These are phyloP conservation scores for Penicillium sp. DNA, from an alignment of 2,329 filamentous ascomycete genomes.

Conservation along the genomic window DNA sequence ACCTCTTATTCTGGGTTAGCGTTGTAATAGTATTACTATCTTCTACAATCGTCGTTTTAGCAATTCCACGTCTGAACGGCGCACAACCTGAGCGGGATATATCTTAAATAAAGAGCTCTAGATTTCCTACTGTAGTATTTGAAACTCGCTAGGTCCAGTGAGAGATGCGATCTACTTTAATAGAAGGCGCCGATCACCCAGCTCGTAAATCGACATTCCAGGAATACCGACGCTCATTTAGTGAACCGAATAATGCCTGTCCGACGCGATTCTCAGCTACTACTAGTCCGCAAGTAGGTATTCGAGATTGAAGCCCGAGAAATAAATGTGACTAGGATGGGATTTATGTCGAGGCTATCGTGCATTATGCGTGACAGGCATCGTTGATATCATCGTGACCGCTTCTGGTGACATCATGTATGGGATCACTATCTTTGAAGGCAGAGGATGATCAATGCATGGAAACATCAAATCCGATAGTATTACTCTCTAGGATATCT, in stretches of 20 bases:
- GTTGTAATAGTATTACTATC: too few species aligned
- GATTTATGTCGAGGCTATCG: constrained; percentile 3
- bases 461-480: background rate
- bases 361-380: background rate
- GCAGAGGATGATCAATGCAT: background rate
- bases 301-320: background rate
- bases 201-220: too few species aligned
- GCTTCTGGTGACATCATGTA: constrained; percentile 24
- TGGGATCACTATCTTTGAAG: background rate
- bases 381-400: constrained; percentile 14
- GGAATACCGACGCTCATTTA: background rate
- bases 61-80: too few species aligned
- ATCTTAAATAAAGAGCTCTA: too few species aligned
- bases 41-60: too few species aligned
- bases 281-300: background rate
- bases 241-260: background rate
- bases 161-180: too few species aligned
- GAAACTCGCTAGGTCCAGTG: too few species aligned
- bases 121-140: too few species aligned
- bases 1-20: too few species aligned
- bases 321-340: background rate
- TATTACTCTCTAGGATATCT: background rate
- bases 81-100: too few species aligned
- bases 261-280: constrained; percentile 7
- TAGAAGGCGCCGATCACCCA: too few species aligned